Percentiles rank a stretch among this genome's conserved stretches.
These are phyloP conservation scores for Claviceps pusilla DNA, from an alignment of 2,329 filamentous ascomycete genomes.

Conservation along the genomic window DNA sequence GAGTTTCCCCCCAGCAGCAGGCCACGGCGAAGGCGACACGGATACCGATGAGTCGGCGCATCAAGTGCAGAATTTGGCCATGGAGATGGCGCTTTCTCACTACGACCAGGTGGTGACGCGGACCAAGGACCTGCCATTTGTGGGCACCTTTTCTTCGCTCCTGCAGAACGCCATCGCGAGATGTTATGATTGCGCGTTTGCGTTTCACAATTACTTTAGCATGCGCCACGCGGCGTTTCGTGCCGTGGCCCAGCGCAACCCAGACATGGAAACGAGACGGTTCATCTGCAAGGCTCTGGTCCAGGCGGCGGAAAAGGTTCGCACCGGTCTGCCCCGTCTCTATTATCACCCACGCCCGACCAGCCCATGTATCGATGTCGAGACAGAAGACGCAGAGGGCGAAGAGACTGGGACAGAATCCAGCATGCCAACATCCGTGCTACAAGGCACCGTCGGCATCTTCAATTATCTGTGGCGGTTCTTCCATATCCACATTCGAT, in stretches of 20 bases:
- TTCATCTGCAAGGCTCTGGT: slow-evolving; percentile 38
- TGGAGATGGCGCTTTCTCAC: slow-evolving; percentile 46
- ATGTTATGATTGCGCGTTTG: slow-evolving; percentile 38
- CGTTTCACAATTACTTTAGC: slow-evolving; percentile 47
- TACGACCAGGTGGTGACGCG: slow-evolving; percentile 63
- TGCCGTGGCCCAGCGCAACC: slow-evolving; percentile 48
- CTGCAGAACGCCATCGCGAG: slow-evolving; percentile 31
- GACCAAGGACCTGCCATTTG: slow-evolving; percentile 51
- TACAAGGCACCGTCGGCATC: slow-evolving; percentile 27
- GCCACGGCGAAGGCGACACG: background rate
- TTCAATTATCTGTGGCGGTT: slow-evolving; percentile 44
- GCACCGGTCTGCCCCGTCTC: slow-evolving; percentile 27
- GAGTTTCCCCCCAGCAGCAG: background rate
- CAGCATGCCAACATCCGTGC: slow-evolving; percentile 1
- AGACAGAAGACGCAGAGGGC: slow-evolving; percentile 11
- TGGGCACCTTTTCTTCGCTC: slow-evolving; percentile 38
- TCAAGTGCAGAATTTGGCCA: slow-evolving; percentile 30
- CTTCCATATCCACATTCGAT: slow-evolving; percentile 46
- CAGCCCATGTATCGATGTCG: slow-evolving; percentile 5
- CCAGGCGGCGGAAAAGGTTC: slow-evolving; percentile 36
- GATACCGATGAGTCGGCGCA: slow-evolving; percentile 5
- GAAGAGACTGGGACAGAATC: slow-evolving; percentile 14
- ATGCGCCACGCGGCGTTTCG: slow-evolving; percentile 42
- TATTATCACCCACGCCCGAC: slow-evolving; percentile 23
- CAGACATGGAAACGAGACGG: slow-evolving; percentile 39